These are phyloP conservation scores for Fusarium camptoceras DNA, from an alignment of 2,329 filamentous ascomycete species.

Conservation along the genomic window DNA sequence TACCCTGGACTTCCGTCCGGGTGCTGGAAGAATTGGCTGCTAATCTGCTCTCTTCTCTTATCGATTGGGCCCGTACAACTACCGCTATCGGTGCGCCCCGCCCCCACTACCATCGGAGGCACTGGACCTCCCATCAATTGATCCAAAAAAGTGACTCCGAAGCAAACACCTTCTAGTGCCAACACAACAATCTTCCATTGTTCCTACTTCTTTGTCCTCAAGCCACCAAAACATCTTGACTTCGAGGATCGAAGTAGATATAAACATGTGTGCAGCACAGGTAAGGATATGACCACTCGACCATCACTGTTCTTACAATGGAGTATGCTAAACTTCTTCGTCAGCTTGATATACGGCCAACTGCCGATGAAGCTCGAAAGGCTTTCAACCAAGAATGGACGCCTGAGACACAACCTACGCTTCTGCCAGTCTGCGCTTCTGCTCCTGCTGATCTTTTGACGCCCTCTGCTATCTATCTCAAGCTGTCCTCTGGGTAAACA, in stretches of 20 bases:
- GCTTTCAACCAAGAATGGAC: slow-evolving; percentile 44
- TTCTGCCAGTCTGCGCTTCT: slow-evolving; percentile 84
- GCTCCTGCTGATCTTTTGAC: slow-evolving; percentile 94
- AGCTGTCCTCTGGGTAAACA: slow-evolving; percentile 64
- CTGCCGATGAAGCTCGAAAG: slow-evolving; percentile 45
- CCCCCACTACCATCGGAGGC: slow-evolving; percentile 39
- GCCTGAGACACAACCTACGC: slow-evolving; percentile 65
- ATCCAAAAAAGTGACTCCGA: slow-evolving; percentile 31
- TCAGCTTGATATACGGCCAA: slow-evolving; percentile 47
- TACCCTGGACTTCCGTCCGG: slow-evolving; percentile 26
- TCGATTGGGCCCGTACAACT: neutral
- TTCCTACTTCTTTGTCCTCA: slow-evolving; percentile 23
- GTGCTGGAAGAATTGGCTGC: neutral
- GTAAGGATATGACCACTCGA: slow-evolving; percentile 17
- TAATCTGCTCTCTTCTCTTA: neutral
- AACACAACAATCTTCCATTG: slow-evolving; percentile 21
- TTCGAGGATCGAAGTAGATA: neutral
- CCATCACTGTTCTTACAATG: neutral
- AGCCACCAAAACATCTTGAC: neutral
- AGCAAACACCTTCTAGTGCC: slow-evolving; percentile 24
- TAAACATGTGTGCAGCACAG: slow-evolving; percentile 44
- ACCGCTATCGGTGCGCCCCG: slow-evolving; percentile 43
- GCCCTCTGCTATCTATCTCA: slow-evolving; percentile 94
- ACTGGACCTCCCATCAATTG: slow-evolving; percentile 22
- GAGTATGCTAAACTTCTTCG: slow-evolving; percentile 10